Conservation (phyloP, 306 rosid genomes). For the Rubus parviflorus region DNA sequence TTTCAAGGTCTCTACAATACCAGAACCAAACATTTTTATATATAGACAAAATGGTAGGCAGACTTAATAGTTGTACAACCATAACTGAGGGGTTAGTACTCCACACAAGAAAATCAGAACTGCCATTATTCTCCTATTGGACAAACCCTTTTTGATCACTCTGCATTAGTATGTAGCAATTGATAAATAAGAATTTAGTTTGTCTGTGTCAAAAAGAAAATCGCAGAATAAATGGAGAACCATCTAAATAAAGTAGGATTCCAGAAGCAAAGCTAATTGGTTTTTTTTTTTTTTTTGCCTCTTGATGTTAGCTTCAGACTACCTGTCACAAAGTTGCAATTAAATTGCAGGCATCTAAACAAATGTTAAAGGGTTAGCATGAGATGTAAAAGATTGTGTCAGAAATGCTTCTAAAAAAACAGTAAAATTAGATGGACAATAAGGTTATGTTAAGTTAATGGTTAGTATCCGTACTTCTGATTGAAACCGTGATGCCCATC, state of each 20-base stretch:
- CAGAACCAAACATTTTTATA: background rate
- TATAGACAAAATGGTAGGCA: slow-evolving; percentile 1
- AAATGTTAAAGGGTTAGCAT: slow-evolving; percentile 65
- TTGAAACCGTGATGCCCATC: slow-evolving; percentile 98
- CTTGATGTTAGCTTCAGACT: slow-evolving; percentile 65
- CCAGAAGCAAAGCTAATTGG: slow-evolving; percentile 40
- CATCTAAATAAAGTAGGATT: slow-evolving; percentile 28
- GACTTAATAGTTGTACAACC: slow-evolving; percentile 14
- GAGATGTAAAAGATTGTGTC: slow-evolving; percentile 63
- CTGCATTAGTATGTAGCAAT: slow-evolving; percentile 16
- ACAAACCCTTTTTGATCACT: slow-evolving; percentile 30
- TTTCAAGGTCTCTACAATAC: slow-evolving; percentile 6
- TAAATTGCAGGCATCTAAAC: slow-evolving; percentile 56
- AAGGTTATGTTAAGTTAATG: slow-evolving; percentile 99
- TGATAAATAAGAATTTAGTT: slow-evolving; percentile 18
- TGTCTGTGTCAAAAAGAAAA: slow-evolving; percentile 28
- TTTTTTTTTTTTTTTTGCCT: slow-evolving; percentile 37
- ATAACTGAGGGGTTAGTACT: slow-evolving; percentile 22
- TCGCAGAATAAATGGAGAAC: slow-evolving; percentile 24
- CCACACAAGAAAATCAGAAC: slow-evolving; percentile 24
- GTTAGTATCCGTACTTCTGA: slow-evolving; percentile 99
- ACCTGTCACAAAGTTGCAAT: slow-evolving; percentile 59
- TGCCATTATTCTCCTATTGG: slow-evolving; percentile 22
- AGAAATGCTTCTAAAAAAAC: slow-evolving; percentile 70
- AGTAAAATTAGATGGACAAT: slow-evolving; percentile 81